These are phyloP conservation scores for Pulveroboletus sp. DNA, from an alignment of 768 basidiomycete species.

Conservation along the genomic window DNA sequence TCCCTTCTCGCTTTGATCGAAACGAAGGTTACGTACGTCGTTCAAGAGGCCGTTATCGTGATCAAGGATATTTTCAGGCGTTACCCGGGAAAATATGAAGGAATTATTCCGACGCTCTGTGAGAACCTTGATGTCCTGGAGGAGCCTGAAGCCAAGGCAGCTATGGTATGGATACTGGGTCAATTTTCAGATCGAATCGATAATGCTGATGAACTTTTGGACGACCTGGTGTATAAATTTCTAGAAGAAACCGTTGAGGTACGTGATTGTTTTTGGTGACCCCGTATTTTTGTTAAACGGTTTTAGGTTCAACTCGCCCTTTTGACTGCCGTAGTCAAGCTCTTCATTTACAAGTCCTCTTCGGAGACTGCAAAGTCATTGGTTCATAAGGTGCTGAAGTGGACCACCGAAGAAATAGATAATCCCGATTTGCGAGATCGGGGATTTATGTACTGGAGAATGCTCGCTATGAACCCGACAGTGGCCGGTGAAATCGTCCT, in stretches of 20 bases:
- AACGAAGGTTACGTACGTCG: conserved; percentile 93
- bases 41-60: conserved; percentile 96
- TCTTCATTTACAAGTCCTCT: conserved; percentile 87
- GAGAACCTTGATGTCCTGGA: conserved; percentile 89
- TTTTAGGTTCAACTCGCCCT: conserved; percentile 90
- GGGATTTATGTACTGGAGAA: conserved; percentile 99
- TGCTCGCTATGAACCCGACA: conserved; percentile 89
- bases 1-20: conserved; percentile 83
- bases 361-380: conserved; percentile 85
- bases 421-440: conserved; percentile 97
- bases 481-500: conserved; percentile 89
- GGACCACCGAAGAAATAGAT: conserved; percentile 96
- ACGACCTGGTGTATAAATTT: conserved; percentile 87
- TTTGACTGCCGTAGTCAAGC: conserved; percentile 91
- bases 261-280: conserved; percentile 16
- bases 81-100: conserved; percentile 96
- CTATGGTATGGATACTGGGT: conserved; percentile 98
- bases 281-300: not conserved
- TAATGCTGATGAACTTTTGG: conserved; percentile 92
- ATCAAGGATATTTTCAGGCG: conserved; percentile 97
- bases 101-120: conserved; percentile 90
- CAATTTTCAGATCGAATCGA: conserved; percentile 96
- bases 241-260: conserved; percentile 94
- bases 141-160: conserved; percentile 94
- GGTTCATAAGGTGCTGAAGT: conserved; percentile 93